These are phyloP conservation scores for Yamadazyma jaroonii DNA, from an alignment of 1,139 yeast genomes.

Conservation along the genomic window DNA sequence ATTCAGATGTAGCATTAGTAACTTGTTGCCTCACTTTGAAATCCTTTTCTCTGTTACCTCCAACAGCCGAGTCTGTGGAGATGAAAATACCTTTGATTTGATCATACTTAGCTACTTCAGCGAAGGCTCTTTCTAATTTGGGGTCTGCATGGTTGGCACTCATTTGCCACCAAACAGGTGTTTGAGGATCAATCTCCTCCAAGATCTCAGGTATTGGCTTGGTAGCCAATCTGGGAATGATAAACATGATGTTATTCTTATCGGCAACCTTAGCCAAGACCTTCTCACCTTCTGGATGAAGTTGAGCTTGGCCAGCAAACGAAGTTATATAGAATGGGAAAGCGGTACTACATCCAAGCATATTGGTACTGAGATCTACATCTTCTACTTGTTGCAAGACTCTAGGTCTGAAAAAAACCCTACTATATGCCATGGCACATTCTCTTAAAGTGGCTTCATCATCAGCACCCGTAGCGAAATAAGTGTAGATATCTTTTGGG, in stretches of 20 bases:
- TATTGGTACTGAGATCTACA: slow-evolving; percentile 40
- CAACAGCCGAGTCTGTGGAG: slow-evolving; percentile 22
- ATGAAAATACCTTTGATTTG: slow-evolving; percentile 24
- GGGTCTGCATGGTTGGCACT: slow-evolving; percentile 38
- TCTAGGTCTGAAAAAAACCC: slow-evolving; percentile 77
- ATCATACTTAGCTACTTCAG: slow-evolving; percentile 9
- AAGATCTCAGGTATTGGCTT: slow-evolving; percentile 48
- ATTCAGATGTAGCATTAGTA: neutral
- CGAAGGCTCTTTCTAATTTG: slow-evolving; percentile 12
- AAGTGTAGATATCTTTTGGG: slow-evolving; percentile 77
- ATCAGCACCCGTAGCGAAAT: slow-evolving; percentile 84
- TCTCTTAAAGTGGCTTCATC: slow-evolving; percentile 83
- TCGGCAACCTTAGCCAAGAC: slow-evolving; percentile 49
- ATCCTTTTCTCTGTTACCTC: slow-evolving; percentile 26
- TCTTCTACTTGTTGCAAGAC: slow-evolving; percentile 61
- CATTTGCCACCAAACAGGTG: slow-evolving; percentile 37
- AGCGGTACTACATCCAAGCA: slow-evolving; percentile 47
- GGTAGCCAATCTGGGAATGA: slow-evolving; percentile 53
- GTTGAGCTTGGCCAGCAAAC: slow-evolving; percentile 54
- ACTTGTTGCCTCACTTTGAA: slow-evolving; percentile 1
- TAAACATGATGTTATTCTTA: slow-evolving; percentile 45
- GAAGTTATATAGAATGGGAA: slow-evolving; percentile 59
- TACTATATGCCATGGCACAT: slow-evolving; percentile 67
- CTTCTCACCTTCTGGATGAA: slow-evolving; percentile 25
- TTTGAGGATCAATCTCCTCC: neutral